Evolutionary conservation across 23 red algal genomes (phyloP), one percentile per base, ranked within the genome.

Genomic region (Gracilaria vermiculophylla): DNA sequence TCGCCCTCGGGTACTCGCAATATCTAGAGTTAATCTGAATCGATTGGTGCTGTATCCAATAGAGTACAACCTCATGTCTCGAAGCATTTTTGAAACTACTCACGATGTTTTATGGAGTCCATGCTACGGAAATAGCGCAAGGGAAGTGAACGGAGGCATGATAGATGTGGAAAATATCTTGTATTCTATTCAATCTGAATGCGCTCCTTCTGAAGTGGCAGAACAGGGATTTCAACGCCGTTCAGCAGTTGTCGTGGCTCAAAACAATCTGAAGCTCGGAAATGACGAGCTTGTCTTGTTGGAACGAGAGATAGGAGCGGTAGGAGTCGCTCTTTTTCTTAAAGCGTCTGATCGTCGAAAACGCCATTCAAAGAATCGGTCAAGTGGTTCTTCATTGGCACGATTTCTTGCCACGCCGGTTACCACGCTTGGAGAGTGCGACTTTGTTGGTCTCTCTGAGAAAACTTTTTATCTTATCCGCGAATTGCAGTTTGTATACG

Each of bases 61-160:
- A 49, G 84, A 88, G 29, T 70, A 77, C 33, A 88, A 88, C 34
- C 50, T 88, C 36, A 73, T 88, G 47, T 88, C 60, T 62, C 33
- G 58, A 40, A 73, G 66, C 39, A 29, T 45, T 27, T 88, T 69
- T 76, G 53, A 77, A 17, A 32, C 33, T 31, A 45, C 53, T 7
- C 62, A 88, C 6, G 72, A 62, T 56, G 84, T 69, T 27, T 24
- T 51, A 9, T 88, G 84, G 84, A 76, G 49, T 20, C 53, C 62
- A 77, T 88, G 84, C n/a, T 78, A 77, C 39, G 84, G 84, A 20
- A 88, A 76, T 4, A 69, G 84, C 31, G 66, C 84, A 40, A 55
- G 84, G 16, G 43, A 55, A 4, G 44, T 36, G 15, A 34, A 88
- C 15, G 53, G 42, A 11, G 40, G 53, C 19, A 33, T 88, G 31